These are phyloP conservation scores for Sphaerulina vaccinii DNA, from an alignment of 2,329 filamentous ascomycete genomes.

Conservation along the genomic window DNA sequence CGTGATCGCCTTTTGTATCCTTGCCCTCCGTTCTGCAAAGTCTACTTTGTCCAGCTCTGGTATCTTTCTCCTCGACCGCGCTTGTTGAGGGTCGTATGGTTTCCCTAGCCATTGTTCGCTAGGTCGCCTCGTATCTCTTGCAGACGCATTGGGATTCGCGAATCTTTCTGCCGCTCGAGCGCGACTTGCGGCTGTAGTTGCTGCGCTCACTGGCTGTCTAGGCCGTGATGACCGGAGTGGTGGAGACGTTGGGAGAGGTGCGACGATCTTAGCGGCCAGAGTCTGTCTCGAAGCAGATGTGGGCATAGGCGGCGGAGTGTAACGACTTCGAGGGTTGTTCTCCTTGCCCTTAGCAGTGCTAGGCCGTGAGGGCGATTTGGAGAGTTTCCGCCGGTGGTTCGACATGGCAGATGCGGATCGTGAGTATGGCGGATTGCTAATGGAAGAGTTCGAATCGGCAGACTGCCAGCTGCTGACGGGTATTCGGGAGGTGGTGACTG, in stretches of 20 bases:
- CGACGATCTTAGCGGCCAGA: slow-evolving; percentile 71
- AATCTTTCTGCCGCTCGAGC: slow-evolving; percentile 63
- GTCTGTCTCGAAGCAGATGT: slow-evolving; percentile 31
- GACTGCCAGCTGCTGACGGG: slow-evolving; percentile 33
- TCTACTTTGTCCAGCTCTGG: slow-evolving; percentile 74
- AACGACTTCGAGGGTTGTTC: slow-evolving; percentile 36
- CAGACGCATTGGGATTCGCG: slow-evolving; percentile 42
- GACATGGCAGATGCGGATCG: slow-evolving; percentile 33
- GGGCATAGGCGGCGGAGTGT: slow-evolving; percentile 34
- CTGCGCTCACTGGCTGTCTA: slow-evolving; percentile 73
- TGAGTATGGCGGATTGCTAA: slow-evolving; percentile 26
- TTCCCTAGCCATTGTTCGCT: slow-evolving; percentile 64
- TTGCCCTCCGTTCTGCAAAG: slow-evolving; percentile 76
- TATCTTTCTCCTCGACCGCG: slow-evolving; percentile 44
- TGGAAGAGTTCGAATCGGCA: slow-evolving; percentile 35
- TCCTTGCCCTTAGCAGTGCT: slow-evolving; percentile 28
- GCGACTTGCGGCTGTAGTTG: slow-evolving; percentile 69
- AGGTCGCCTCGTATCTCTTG: slow-evolving; percentile 40
- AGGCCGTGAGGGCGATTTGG: slow-evolving; percentile 33
- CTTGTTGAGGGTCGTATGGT: slow-evolving; percentile 73
- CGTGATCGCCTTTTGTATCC: slow-evolving; percentile 81
- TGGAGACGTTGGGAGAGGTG: slow-evolving; percentile 71
- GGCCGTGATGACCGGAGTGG: slow-evolving; percentile 77
- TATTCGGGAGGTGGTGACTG: slow-evolving; percentile 33
- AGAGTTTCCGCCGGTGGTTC: slow-evolving; percentile 27